Base-by-base conservation (phyloP, 306 rosid genomes). In the Comarum palustre region DNA sequence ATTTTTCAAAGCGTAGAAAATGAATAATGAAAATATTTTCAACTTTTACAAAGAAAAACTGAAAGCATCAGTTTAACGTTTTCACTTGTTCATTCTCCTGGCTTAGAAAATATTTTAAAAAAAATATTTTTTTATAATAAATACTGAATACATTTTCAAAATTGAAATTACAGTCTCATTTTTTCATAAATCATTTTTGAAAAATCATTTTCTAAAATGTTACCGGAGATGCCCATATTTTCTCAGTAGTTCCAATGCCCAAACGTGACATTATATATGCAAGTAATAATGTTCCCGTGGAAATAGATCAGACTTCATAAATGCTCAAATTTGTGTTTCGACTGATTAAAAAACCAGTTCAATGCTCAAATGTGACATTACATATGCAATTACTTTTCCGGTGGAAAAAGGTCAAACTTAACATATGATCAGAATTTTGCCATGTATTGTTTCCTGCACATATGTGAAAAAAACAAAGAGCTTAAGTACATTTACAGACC, bases 261-360 rank as follows among this genome's bases (percentile, higher is more conserved):
- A 69, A 31, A 47, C 12, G 14, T 36, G 15, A 48, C 31, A 69
- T 48, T 17, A 25, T 50, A 50, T 69, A 31, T 48, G 13, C 57
- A 19, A 17, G 46, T 45, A 45, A 16, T 17, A 46, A 25, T 31
- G 47, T 45, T 58, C 31, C 11, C 29, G 55, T 34, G 19, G 46
- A 42, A 55, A 42, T 51, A 22, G 29, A 16, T 20, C 51, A 2
- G 19, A 63, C 58, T 50, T 36, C 41, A 48, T 68, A 41, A 16
- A 67, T 73, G 74, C 61, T 69, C 27, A 15, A 45, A 34, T 8
- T 47, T 71, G 16, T 19, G 16, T 34, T 42, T 20, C 66, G 16
- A 36, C 14, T 45, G 20, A 29, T 38, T 29, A 19, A 31, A 50
- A 60, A 58, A 78, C 42, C 19, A 29, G 73, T 69, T 70, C 58